Base-by-base conservation (phyloP, 768 basidiomycete genomes). In the Kwoniella sp. region DNA sequence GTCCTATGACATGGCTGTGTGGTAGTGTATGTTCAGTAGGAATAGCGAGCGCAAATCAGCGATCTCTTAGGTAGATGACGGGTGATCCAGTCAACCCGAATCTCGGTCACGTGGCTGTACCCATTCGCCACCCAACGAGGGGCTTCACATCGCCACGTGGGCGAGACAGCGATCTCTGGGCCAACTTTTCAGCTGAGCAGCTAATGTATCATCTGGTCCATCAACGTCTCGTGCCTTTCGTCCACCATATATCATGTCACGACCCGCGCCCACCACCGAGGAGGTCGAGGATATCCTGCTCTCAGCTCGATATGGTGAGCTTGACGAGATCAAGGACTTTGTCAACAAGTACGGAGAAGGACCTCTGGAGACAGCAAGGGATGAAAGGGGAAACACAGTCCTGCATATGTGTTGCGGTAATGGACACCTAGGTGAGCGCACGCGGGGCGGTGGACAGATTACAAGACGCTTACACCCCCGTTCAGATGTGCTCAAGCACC, bases 351-450 rank as follows among this genome's bases (percentile, higher is more conserved):
- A 83, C 69, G 84, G 86, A 9, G 50, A 75, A 1, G 60, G 59
- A 14, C 75, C 75, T 5, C 51, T 79, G 0, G 73, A 74, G 32
- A 67, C 71, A 31, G 74, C 83, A 11, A 80, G 78, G 34, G 91
- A 93, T 75, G 84, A 84, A 36, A 81, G 86, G 67, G 84, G 81
- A 32, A 95, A 90, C 77, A 83, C 81, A 2, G 76, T 84, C 33
- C 76, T 95, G 32, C 91, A 95, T 72, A 93, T 93, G 90, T 78
- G 81, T 12, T 83, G 82, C 50, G 91, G 81, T 1, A 96, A 96
- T 74, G 91, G 91, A 0, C 91, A 95, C 78, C 62, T 77, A 76
- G 88, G 91, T 92, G 65, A 53, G 75, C 69, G 3, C 26, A 26
- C 3, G 5, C 19, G 9, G 32, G n/a, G 9, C 32, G n/a, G 32